Conservation (phyloP, 805 yeast genomes). For the Hanseniaspora opuntiae region DNA sequence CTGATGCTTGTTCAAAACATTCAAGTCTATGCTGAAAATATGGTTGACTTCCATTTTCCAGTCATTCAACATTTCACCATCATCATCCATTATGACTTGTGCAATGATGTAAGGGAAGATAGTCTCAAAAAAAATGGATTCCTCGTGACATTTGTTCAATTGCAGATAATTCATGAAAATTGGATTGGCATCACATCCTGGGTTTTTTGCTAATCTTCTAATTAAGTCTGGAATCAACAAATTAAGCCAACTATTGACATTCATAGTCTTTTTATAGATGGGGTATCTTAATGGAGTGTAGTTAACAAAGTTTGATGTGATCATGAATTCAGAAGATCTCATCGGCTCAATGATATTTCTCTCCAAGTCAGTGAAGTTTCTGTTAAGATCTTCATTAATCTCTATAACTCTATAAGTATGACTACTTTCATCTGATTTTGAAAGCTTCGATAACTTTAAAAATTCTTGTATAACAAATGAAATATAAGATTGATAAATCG, state of each 20-base stretch:
- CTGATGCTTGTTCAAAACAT: slow-evolving; percentile 36
- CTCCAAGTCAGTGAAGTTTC: slow-evolving; percentile 45
- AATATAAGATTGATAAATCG: slow-evolving; percentile 65
- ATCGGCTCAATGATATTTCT: slow-evolving; percentile 66
- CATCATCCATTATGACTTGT: slow-evolving; percentile 41
- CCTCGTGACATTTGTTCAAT: slow-evolving; percentile 5
- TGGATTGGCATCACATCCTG: background rate
- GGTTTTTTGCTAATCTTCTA: slow-evolving; percentile 22
- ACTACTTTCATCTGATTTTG: slow-evolving; percentile 22
- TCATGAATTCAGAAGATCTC: slow-evolving; percentile 53
- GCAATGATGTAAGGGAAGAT: slow-evolving; percentile 66
- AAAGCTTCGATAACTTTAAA: slow-evolving; percentile 47
- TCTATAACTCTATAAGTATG: slow-evolving; percentile 19
- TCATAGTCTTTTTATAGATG: slow-evolving; percentile 40
- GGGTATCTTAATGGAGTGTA: slow-evolving; percentile 47
- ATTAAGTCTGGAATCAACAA: slow-evolving; percentile 55
- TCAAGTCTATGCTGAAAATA: slow-evolving; percentile 39
- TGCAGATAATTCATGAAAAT: slow-evolving; percentile 7
- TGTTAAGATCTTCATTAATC: slow-evolving; percentile 40
- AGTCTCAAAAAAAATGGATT: slow-evolving; percentile 53
- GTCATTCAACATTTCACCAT: slow-evolving; percentile 26
- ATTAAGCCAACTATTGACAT: slow-evolving; percentile 60
- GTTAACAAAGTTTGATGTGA: slow-evolving; percentile 38
- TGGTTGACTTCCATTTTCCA: slow-evolving; percentile 43
- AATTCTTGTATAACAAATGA: slow-evolving; percentile 86